Base-by-base conservation (phyloP, 2,329 filamentous ascomycete species). In the Aspergillus terreus region DNA sequence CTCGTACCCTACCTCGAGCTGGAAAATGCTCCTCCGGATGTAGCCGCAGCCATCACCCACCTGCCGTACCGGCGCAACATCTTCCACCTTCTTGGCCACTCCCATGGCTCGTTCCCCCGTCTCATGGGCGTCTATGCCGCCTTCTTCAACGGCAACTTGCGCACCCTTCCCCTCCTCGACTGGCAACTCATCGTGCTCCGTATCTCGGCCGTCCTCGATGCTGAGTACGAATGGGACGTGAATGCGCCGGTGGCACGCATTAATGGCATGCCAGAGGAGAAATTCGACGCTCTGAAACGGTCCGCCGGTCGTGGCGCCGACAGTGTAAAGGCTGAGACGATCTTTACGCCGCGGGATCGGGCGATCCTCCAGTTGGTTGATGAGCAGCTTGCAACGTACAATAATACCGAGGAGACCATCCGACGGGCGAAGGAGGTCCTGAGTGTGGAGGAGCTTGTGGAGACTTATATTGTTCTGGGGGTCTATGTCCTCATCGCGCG, bases 161-260 rank as follows among this genome's bases (percentile, higher is more conserved):
- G 54, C 6, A 48, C 25, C 5, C 41, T 56, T 11, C 49, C 51
- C 4, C 35, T 38, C 10, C 42, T 51, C 14, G 51, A 56, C 25
- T 56, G 51, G 51, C 54, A 56, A 15, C 17, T 56, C n/a, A 47
- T 56, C 21, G 54, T 56, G 4, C 44, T 56, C 3, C 51, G 54
- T 11, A 42, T 53, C 4, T 19, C 48, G 6, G 42, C 42, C 2
- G 32, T 44, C 19, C 36, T 54, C 21, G 23, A 47, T 25, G 51
- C 51, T 4, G 46, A 54, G 23, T 56, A 56, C 32, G 46, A 47
- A 36, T 51, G 27, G 9, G 48, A 51, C 36, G 48, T 56, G 9
- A 56, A 56, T 17, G 2, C 40, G 5, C 51, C 51, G 3, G 51
- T 54, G 15, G 48, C 54, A 1, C 32, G 48, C 15, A 48, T 51